Percentiles rank a stretch among this genome's conserved stretches.
These are phyloP conservation scores for Tolypocladium guangdongense DNA, from an alignment of 2,329 filamentous ascomycete species.

Conservation along the genomic window DNA sequence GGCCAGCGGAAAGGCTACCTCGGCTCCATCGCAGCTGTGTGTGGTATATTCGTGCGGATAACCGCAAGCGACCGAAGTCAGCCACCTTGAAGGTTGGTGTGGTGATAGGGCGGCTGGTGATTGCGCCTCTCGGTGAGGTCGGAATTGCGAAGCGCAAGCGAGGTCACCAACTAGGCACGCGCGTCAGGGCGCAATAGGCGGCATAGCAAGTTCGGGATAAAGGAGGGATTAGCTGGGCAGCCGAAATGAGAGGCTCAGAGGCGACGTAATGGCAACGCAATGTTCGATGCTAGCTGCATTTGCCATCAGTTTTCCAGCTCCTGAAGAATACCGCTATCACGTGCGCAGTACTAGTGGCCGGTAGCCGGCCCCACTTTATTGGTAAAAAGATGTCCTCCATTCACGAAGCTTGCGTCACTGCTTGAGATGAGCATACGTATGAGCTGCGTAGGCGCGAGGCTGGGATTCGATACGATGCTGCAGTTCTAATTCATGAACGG, in stretches of 20 bases:
- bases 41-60: constrained; percentile 30
- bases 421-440: not conserved
- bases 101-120: not conserved
- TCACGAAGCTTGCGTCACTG: too few relatives aligned
- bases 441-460: not conserved
- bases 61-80: constrained; percentile 28
- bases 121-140: not conserved
- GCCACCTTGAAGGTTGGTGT: constrained; percentile 21
- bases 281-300: not conserved
- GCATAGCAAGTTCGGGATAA: not conserved
- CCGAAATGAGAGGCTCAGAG: not conserved
- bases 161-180: not conserved
- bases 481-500: not conserved
- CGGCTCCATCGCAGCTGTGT: constrained; percentile 25
- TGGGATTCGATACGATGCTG: not conserved
- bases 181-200: not conserved
- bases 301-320: not conserved
- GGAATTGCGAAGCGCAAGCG: not conserved
- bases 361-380: not conserved
- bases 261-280: not conserved
- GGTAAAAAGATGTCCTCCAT: not conserved
- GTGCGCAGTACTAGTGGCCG: not conserved
- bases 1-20: constrained; percentile 26
- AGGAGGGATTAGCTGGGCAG: not conserved
- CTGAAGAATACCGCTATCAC: not conserved